phyloP scores from a whole-genome alignment of 306 rosid genomes.

The Benincasa hispida region DNA sequence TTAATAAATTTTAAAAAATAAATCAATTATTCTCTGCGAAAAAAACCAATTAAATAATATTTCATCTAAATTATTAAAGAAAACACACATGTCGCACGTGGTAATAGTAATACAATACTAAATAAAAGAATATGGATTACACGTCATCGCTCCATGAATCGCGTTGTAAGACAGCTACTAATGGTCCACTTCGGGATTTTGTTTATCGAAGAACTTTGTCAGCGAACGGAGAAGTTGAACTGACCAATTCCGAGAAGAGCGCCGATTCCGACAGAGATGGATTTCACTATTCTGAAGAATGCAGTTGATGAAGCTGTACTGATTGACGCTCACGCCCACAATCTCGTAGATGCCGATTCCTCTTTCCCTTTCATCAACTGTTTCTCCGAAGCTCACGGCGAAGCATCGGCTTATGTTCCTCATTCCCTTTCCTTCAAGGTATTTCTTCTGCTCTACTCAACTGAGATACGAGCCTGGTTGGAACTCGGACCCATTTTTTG shows the following conservation, averaged over 20 bases:
- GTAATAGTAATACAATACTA: no score
- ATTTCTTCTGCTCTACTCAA: neutral
- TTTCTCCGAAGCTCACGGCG: constrained; percentile 65
- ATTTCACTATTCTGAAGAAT: constrained; percentile 41
- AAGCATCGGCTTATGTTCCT: constrained; percentile 34
- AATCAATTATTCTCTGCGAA: no score
- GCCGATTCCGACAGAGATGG: constrained; percentile 21
- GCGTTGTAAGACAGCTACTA: no score
- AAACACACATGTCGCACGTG: no score
- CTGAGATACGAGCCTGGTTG: neutral
- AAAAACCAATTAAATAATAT: no score
- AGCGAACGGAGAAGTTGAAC: neutral
- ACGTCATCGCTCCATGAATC: no score
- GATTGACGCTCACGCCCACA: constrained; percentile 87
- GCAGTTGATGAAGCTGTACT: constrained; percentile 54
- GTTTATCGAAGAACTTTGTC: neutral
- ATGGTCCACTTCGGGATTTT: neutral
- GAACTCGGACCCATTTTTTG: neutral
- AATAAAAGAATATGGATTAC: no score
- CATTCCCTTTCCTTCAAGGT: constrained; percentile 79
- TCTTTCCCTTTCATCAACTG: constrained; percentile 38
- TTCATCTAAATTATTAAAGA: no score
- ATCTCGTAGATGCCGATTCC: constrained; percentile 54
- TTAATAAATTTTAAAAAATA: no score
- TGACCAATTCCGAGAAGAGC: neutral